phyloP scores from a whole-genome alignment of 345 rosid genomes.

The Rhizophora mangle region DNA sequence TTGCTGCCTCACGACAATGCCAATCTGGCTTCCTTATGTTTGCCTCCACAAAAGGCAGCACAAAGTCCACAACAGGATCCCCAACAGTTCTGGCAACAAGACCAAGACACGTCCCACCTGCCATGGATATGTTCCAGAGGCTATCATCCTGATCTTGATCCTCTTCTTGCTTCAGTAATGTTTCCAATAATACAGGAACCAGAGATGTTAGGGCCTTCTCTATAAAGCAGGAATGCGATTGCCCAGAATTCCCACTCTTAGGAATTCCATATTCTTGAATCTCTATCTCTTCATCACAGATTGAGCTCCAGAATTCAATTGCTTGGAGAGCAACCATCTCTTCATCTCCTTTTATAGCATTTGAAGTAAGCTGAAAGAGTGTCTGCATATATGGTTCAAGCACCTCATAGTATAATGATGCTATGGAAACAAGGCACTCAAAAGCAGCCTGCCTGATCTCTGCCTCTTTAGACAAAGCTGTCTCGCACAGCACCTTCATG shows the following conservation, averaged over 20 bases:
- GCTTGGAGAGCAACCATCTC: conserved; percentile 95
- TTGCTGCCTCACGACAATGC: conserved; percentile 91
- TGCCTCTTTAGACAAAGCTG: conserved; percentile 73
- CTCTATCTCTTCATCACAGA: conserved; percentile 96
- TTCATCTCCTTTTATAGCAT: conserved; percentile 77
- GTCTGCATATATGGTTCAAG: conserved; percentile 85
- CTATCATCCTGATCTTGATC: conserved; percentile 91
- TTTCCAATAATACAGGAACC: conserved; percentile 77
- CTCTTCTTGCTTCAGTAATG: conserved; percentile 89
- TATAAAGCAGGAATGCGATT: conserved; percentile 63
- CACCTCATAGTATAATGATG: conserved; percentile 78
- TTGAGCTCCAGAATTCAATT: conserved; percentile 94
- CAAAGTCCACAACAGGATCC: conserved; percentile 78
- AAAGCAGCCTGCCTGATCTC: conserved; percentile 90
- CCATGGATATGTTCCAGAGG: conserved; percentile 91
- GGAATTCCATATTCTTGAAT: conserved; percentile 69
- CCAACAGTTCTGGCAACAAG: conserved; percentile 97
- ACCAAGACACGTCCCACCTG: conserved; percentile 95
- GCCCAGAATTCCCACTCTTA: conserved; percentile 61
- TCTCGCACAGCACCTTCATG: conserved; percentile 91
- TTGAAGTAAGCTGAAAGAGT: conserved; percentile 81
- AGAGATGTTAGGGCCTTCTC: conserved; percentile 77
- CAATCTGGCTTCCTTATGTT: conserved; percentile 72
- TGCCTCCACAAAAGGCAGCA: conserved; percentile 84
- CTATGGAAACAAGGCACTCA: conserved; percentile 95